Conservation (phyloP, 2,329 filamentous ascomycete genomes). For the Colletotrichum higginsianum region DNA sequence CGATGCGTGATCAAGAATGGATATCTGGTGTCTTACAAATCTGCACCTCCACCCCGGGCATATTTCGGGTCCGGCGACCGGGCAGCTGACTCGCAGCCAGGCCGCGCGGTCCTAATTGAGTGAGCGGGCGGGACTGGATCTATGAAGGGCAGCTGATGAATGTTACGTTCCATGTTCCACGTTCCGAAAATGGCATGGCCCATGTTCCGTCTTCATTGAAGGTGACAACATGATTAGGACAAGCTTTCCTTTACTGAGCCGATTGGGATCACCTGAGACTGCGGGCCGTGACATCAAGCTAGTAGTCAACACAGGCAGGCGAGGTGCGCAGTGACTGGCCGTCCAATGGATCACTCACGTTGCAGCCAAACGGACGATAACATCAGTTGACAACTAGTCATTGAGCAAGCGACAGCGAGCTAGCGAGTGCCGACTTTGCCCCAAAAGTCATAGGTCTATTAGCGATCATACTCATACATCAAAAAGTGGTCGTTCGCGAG, state of each 20-base stretch:
- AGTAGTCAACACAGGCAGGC: neutral
- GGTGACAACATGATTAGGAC: constrained; percentile 6
- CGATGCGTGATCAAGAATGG: neutral
- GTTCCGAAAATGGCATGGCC: constrained; percentile 15
- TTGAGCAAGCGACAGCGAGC: constrained; percentile 16
- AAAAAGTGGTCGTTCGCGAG: constrained; percentile 2
- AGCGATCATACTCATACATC: constrained; percentile 4
- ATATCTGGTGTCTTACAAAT: neutral
- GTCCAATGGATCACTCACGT: neutral
- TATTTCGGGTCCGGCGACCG: neutral
- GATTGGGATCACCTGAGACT: constrained; percentile 9
- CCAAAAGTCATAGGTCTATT: neutral
- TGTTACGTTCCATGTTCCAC: constrained; percentile 8
- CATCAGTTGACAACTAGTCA: constrained; percentile 7
- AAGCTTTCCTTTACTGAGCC: neutral
- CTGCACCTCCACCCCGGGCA: neutral
- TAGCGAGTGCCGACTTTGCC: constrained; percentile 10
- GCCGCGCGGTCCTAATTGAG: neutral
- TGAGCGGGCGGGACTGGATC: neutral
- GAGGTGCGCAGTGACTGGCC: neutral
- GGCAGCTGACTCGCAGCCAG: constrained; percentile 7
- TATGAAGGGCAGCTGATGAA: neutral
- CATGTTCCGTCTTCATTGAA: constrained; percentile 22
- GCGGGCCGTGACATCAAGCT: constrained; percentile 3
- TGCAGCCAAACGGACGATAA: neutral